Percentiles rank a stretch among this genome's conserved stretches.
Conservation (phyloP, 2,329 filamentous ascomycete genomes). For the Colletotrichum simmondsii region DNA sequence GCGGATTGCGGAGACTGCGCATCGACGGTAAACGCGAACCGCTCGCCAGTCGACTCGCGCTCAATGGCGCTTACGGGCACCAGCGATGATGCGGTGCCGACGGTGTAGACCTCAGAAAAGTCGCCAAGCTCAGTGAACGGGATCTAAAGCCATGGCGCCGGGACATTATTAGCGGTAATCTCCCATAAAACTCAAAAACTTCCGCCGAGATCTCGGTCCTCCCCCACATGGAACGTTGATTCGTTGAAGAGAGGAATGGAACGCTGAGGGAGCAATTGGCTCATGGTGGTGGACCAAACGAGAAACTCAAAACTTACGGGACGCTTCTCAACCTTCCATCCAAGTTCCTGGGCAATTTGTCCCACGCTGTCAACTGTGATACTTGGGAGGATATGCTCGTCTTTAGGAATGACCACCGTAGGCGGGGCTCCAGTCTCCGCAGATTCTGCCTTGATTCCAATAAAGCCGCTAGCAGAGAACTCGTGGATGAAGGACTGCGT, state of each 20-base stretch:
- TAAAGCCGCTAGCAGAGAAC: conserved; percentile 75
- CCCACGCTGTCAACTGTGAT: background rate
- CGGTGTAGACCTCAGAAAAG: conserved; percentile 9
- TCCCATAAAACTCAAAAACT: background rate
- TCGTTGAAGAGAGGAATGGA: background rate
- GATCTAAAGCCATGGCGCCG: background rate
- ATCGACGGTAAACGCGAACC: background rate
- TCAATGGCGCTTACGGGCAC: background rate
- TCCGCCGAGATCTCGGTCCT: background rate
- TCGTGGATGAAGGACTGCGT: conserved; percentile 74
- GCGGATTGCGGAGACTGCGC: background rate
- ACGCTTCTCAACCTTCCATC: background rate
- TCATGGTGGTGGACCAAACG: background rate
- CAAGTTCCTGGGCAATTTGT: background rate
- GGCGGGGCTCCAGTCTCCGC: background rate
- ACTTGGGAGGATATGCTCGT: background rate
- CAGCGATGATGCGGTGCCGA: background rate
- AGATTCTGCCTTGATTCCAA: conserved; percentile 65
- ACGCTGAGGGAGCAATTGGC: background rate
- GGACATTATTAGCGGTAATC: background rate
- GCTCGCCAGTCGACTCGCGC: background rate
- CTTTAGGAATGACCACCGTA: background rate
- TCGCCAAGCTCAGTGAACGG: background rate
- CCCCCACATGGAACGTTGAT: background rate
- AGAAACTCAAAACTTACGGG: background rate